Percentiles rank a stretch among this genome's conserved stretches.
phyloP scores from a whole-genome alignment of 2,329 filamentous ascomycete species.

The Ophiostoma ips region DNA sequence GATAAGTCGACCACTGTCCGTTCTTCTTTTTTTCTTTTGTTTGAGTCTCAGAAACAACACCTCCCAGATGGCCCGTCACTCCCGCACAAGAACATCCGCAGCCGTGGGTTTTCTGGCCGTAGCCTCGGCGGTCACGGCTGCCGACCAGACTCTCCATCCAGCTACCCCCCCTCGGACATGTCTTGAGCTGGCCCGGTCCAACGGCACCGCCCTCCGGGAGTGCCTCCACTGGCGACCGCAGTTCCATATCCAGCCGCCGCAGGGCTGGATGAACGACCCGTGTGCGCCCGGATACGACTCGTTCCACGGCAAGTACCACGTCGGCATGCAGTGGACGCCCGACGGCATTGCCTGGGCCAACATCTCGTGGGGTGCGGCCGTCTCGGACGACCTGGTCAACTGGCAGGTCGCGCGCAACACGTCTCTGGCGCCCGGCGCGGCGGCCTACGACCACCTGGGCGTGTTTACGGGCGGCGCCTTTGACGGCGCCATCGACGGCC shows the following conservation, averaged over 20 bases:
- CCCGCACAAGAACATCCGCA: neutral
- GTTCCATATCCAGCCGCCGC: constrained; percentile 15
- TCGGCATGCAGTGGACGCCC: constrained; percentile 38
- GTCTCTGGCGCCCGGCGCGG: constrained; percentile 22
- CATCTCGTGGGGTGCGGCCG: constrained; percentile 28
- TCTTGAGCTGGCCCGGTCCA: neutral
- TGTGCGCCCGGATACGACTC: constrained; percentile 37
- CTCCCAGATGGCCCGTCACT: too few relatives aligned
- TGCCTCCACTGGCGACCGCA: neutral
- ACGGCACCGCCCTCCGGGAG: neutral
- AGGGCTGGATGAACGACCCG: constrained; percentile 28
- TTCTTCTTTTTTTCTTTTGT: too few relatives aligned
- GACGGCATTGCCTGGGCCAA: constrained; percentile 24
- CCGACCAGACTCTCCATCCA: neutral
- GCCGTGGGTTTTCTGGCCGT: neutral
- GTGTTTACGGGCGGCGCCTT: constrained; percentile 38
- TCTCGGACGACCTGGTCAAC: constrained; percentile 25
- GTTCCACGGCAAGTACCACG: constrained; percentile 31
- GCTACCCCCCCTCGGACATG: neutral
- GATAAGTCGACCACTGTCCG: too few relatives aligned
- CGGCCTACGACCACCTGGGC: constrained; percentile 34
- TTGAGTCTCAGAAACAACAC: too few relatives aligned
- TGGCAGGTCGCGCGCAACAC: constrained; percentile 27
- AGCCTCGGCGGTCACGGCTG: neutral
- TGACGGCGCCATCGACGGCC: constrained; percentile 31